Percentiles rank a stretch among this genome's conserved stretches.
Conservation (phyloP, 2,329 filamentous ascomycete genomes). For the Talaromyces verruculosus region DNA sequence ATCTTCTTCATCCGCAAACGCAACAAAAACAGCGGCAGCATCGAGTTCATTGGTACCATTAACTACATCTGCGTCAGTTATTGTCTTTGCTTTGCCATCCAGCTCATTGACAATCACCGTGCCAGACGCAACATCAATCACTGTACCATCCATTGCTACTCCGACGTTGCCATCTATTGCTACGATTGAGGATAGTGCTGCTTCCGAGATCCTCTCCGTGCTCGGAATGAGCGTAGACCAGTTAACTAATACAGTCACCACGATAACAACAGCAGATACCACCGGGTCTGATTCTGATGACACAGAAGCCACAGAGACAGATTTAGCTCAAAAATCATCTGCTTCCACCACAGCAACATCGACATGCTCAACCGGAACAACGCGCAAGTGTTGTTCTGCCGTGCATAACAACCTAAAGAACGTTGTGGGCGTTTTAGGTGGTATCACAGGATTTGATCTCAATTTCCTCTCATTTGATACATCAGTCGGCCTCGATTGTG, state of each 20-base stretch:
- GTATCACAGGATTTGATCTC: constrained; percentile 7
- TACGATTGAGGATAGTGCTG: not conserved
- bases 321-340: not conserved
- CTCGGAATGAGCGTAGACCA: not conserved
- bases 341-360: not conserved
- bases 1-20: not conserved
- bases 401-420: constrained; percentile 9
- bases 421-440: not conserved
- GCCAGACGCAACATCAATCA: constrained; percentile 4
- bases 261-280: not conserved
- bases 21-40: not conserved
- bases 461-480: constrained; percentile 1
- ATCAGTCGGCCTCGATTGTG: constrained; percentile 7
- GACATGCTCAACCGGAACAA: constrained; percentile 5
- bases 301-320: not conserved
- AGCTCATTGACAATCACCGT: constrained; percentile 10
- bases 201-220: not conserved
- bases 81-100: constrained; percentile 14
- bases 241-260: not conserved
- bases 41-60: not conserved
- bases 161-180: not conserved
- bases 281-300: not conserved
- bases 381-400: constrained; percentile 18
- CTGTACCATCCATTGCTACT: not conserved
- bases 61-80: constrained; percentile 3